Evolutionary conservation across 2,329 filamentous ascomycete species (phyloP), one percentile per base, ranked within the genome.

Genomic region (Aspergillus aculeatinus): DNA sequence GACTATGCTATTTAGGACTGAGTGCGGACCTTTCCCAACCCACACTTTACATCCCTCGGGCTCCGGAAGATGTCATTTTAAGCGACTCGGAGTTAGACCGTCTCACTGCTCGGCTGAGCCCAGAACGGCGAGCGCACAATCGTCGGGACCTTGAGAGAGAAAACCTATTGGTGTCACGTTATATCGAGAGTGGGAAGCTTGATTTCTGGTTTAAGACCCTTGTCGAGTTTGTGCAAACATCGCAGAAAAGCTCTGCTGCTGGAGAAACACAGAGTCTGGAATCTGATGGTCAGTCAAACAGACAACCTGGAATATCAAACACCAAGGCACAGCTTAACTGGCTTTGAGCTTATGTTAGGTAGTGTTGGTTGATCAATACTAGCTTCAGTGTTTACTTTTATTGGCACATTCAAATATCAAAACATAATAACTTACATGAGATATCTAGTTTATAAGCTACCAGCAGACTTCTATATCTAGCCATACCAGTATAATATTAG

Each of bases 141-240:
- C 77, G 88, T 29, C 84, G 87, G 27, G 90, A 91, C 60, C 89
- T 95, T 78, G 81, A 85, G 59, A 82, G 82, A 59, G 92, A 96
- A 76, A 89, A 94, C 70, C 82, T 83, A 61, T 72, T 84, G 11
- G 80, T 97, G 44, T 78, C 81, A 55, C 81, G 82, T 54, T 86
- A 86, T 70, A 81, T 95, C 21, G 84, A 89, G 58, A 87, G 87
- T 72, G 82, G 86, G 60, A 83, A 87, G 42, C 82, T 96, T 11
- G 85, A 87, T 6, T 82, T 88, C 58, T 96, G 93, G 90, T 82
- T 83, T 60, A 73, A 71, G 16, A 70, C 71, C 52, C 64, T 76
- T 29, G 47, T 69, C 7, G 59, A 66, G 31, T 70, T 65, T 39
- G 59, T 68, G 16, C 55, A 59, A 50, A 55, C 64, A 48, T 53